These are phyloP conservation scores for Neoboletus magnificus DNA, from an alignment of 768 basidiomycete genomes.

Conservation along the genomic window DNA sequence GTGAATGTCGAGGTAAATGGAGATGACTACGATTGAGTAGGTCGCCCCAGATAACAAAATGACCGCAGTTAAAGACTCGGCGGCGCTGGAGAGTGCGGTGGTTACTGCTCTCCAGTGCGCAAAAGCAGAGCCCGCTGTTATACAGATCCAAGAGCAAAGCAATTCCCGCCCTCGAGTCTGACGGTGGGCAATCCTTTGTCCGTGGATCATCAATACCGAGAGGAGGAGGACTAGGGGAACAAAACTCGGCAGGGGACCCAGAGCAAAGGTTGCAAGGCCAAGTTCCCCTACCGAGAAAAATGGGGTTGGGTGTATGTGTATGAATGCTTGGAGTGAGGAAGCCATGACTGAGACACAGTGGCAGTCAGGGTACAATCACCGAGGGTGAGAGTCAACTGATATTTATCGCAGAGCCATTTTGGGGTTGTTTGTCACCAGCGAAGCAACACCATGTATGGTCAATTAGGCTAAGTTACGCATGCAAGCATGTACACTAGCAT, in stretches of 20 bases:
- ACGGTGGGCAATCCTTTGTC: conserved; percentile 29
- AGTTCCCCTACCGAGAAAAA: conserved; percentile 26
- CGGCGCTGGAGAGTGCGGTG: conserved; percentile 53
- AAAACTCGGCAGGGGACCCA: conserved; percentile 31
- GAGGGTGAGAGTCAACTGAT: background rate
- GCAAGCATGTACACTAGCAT: background rate
- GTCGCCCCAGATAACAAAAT: conserved; percentile 40
- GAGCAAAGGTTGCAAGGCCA: conserved; percentile 23
- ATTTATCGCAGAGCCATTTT: conserved; percentile 18
- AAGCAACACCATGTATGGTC: conserved; percentile 3
- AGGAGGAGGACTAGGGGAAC: conserved; percentile 33
- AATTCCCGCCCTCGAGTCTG: conserved; percentile 29
- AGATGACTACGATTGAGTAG: conserved; percentile 41
- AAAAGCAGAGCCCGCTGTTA: conserved; percentile 41
- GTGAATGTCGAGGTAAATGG: conserved; percentile 40
- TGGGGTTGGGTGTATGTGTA: conserved; percentile 24
- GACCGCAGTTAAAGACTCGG: conserved; percentile 48
- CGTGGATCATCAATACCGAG: conserved; percentile 28
- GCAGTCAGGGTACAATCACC: conserved; percentile 1
- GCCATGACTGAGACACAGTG: conserved; percentile 16
- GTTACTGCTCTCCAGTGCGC: conserved; percentile 44
- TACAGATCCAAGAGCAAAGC: conserved; percentile 33
- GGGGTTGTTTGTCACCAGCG: conserved; percentile 19
- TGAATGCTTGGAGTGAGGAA: conserved; percentile 19
- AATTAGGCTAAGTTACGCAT: background rate